Conservation (phyloP, 2,329 filamentous ascomycete species). For the Penicillium sp. region DNA sequence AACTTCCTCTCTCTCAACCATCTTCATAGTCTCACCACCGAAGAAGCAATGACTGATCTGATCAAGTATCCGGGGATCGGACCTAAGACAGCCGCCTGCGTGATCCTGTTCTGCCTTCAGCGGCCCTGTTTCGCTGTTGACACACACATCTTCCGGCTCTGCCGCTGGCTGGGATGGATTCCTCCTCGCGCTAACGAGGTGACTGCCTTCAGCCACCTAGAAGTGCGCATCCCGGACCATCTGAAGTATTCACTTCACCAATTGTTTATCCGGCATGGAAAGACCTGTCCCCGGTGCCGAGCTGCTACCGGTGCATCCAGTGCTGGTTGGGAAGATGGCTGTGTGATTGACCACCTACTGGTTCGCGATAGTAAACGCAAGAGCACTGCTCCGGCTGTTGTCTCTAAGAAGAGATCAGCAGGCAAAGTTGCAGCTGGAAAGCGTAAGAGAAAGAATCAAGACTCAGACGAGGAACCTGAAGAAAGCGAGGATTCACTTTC, state of each 20-base stretch:
- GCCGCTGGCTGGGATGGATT: constrained; percentile 62
- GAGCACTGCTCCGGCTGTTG: constrained; percentile 6
- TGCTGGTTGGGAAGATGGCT: constrained; percentile 62
- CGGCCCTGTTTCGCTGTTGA: constrained; percentile 65
- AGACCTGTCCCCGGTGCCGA: constrained; percentile 59
- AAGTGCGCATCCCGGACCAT: constrained; percentile 60
- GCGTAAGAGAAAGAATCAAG: background rate
- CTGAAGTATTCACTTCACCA: constrained; percentile 64
- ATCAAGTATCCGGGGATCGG: constrained; percentile 63
- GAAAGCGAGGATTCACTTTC: background rate
- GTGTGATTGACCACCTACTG: constrained; percentile 64
- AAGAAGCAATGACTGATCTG: constrained; percentile 59
- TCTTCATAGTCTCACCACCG: constrained; percentile 54
- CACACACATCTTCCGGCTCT: constrained; percentile 65
- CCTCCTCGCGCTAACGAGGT: constrained; percentile 49
- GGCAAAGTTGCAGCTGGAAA: background rate
- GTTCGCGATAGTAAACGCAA: constrained; percentile 55
- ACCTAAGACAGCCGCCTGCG: constrained; percentile 65
- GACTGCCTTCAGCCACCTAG: constrained; percentile 59
- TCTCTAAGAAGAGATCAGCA: constrained; percentile 5
- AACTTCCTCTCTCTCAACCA: constrained; percentile 65
- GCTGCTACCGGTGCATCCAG: constrained; percentile 61
- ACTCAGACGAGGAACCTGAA: constrained; percentile 1
- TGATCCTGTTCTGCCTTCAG: constrained; percentile 63
- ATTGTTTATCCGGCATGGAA: constrained; percentile 62